Evolutionary conservation across 805 yeast species (phyloP).

Genomic region (Wickerhamomyces silvicola): DNA sequence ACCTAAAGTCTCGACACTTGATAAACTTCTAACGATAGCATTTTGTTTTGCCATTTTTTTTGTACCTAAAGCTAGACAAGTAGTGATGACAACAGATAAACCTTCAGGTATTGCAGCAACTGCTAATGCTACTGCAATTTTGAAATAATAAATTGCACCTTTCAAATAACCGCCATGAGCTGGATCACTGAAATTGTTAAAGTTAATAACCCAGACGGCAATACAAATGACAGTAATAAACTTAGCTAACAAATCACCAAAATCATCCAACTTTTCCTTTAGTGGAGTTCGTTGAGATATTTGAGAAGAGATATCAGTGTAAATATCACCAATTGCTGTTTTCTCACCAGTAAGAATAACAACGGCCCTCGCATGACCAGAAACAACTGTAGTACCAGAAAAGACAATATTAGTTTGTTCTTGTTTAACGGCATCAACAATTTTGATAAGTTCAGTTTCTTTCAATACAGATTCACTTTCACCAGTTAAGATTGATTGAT

Average conservation of each 20-base stretch:
- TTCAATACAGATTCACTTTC: conserved; percentile 38
- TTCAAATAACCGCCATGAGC: conserved; percentile 36
- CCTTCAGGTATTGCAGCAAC: conserved; percentile 53
- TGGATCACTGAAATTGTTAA: conserved; percentile 33
- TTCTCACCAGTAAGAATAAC: conserved; percentile 41
- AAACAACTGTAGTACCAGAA: conserved; percentile 39
- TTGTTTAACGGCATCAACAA: conserved; percentile 30
- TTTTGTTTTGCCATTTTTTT: conserved; percentile 40
- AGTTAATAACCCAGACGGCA: conserved; percentile 39
- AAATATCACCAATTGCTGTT: conserved; percentile 43
- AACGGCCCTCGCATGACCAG: conserved; percentile 38
- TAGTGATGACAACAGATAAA: conserved; percentile 45
- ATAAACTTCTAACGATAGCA: conserved; percentile 40
- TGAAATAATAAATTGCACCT: conserved; percentile 43
- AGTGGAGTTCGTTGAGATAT: conserved; percentile 30
- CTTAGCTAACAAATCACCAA: conserved; percentile 35
- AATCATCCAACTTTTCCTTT: conserved; percentile 30
- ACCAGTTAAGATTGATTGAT: conserved; percentile 44
- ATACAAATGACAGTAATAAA: conserved; percentile 40
- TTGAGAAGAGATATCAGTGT: conserved; percentile 37
- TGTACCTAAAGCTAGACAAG: conserved; percentile 44
- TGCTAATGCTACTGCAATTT: conserved; percentile 42
- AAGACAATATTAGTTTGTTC: conserved; percentile 36
- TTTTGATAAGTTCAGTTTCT: conserved; percentile 19
- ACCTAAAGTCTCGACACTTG: conserved; percentile 54